These are phyloP conservation scores for Eutypella sp. DNA, from an alignment of 2,329 filamentous ascomycete species.

Conservation along the genomic window DNA sequence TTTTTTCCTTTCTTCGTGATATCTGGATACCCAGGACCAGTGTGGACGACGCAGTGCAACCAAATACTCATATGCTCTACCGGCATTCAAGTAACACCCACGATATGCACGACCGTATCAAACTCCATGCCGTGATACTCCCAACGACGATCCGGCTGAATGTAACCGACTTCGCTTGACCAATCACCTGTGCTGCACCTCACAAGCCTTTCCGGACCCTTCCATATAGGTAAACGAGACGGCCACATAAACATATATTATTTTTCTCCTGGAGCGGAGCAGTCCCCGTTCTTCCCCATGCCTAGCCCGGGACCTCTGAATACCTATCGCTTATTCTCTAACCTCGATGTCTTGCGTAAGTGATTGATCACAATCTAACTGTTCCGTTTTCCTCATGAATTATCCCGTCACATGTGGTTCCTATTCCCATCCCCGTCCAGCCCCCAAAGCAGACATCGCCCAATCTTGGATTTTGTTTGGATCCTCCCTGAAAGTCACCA, in stretches of 20 bases:
- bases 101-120: background rate
- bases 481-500: no score
- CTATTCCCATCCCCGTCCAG: background rate
- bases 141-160: background rate
- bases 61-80: background rate
- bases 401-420: background rate
- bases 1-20: background rate
- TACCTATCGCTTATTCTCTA: background rate
- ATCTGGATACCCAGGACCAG: background rate
- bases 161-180: background rate
- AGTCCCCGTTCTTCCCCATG: no score
- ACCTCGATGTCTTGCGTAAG: background rate
- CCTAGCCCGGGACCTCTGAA: background rate
- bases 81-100: background rate
- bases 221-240: no score
- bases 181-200: background rate
- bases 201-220: no score
- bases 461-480: background rate
- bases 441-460: background rate
- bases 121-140: background rate
- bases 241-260: no score
- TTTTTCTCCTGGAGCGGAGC: no score
- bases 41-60: background rate
- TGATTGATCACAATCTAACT: background rate
- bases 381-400: background rate